These are phyloP conservation scores for Epichloe baconii DNA, from an alignment of 2,329 filamentous ascomycete species.

Conservation along the genomic window DNA sequence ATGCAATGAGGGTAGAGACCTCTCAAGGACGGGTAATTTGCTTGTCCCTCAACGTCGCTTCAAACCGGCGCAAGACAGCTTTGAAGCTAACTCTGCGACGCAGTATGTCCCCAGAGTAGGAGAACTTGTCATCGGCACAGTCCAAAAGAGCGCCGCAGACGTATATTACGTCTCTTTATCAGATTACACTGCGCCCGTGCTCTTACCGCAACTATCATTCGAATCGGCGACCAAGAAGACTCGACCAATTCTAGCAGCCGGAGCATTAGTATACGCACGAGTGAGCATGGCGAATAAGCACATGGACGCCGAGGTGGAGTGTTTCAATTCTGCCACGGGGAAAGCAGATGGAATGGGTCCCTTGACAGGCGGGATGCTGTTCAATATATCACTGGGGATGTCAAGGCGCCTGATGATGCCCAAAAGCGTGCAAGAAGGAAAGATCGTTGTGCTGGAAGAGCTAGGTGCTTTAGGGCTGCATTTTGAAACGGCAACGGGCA, in stretches of 20 bases:
- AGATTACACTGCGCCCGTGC: slow-evolving; percentile 47
- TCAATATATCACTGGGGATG: slow-evolving; percentile 65
- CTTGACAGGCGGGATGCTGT: slow-evolving; percentile 75
- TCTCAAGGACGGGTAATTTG: slow-evolving; percentile 51
- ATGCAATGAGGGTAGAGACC: slow-evolving; percentile 65
- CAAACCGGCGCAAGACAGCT: neutral
- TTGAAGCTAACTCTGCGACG: neutral
- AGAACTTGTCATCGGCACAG: slow-evolving; percentile 79
- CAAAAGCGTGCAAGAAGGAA: slow-evolving; percentile 46
- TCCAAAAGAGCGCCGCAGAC: slow-evolving; percentile 64
- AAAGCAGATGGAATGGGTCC: slow-evolving; percentile 82
- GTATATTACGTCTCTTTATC: slow-evolving; percentile 70
- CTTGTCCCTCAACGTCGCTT: neutral
- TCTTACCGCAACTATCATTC: slow-evolving; percentile 81
- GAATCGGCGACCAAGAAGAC: slow-evolving; percentile 89
- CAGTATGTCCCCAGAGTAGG: slow-evolving; percentile 69
- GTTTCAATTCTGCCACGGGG: slow-evolving; percentile 72
- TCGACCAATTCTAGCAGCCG: slow-evolving; percentile 59
- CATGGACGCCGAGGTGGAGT: slow-evolving; percentile 83
- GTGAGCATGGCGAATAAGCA: slow-evolving; percentile 65
- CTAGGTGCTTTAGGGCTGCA: slow-evolving; percentile 62
- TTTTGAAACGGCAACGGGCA: slow-evolving; percentile 87
- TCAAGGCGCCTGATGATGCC: slow-evolving; percentile 64
- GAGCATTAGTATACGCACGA: slow-evolving; percentile 79
- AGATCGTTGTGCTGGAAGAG: slow-evolving; percentile 64